phyloP scores from a whole-genome alignment of 495 filamentous ascomycete genomes.

The Physcia stellaris region DNA sequence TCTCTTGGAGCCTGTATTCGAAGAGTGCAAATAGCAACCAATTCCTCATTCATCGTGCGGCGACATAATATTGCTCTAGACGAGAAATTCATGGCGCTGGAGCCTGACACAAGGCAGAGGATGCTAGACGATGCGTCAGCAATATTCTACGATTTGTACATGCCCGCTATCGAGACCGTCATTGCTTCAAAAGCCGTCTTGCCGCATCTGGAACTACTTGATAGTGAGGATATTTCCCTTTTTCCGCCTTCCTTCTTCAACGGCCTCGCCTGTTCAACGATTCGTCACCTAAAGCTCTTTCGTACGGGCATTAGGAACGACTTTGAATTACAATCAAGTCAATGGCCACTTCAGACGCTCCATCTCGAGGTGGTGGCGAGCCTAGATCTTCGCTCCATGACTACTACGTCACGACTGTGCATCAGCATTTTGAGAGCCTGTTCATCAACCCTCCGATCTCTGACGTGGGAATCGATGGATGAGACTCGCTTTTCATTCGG shows the following conservation, averaged over 20 bases:
- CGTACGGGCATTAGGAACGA: background rate
- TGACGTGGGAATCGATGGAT: background rate
- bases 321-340: background rate
- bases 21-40: conserved; percentile 1
- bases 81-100: background rate
- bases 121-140: background rate
- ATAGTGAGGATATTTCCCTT: background rate
- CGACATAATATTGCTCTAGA: background rate
- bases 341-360: conserved; percentile 1
- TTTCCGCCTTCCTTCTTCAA: conserved; percentile 1
- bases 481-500: background rate
- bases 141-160: background rate
- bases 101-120: background rate
- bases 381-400: background rate
- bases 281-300: conserved; percentile 1
- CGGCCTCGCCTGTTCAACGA: background rate
- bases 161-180: background rate
- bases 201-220: conserved; percentile 5
- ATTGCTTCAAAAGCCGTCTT: conserved; percentile 1
- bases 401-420: background rate
- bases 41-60: background rate
- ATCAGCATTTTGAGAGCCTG: conserved; percentile 1
- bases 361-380: background rate
- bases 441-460: conserved; percentile 2
- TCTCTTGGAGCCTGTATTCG: background rate